Evolutionary conservation across 768 basidiomycete genomes (phyloP), one percentile per base, ranked within the genome.

Genomic region (Pulveroboletus sp.): DNA sequence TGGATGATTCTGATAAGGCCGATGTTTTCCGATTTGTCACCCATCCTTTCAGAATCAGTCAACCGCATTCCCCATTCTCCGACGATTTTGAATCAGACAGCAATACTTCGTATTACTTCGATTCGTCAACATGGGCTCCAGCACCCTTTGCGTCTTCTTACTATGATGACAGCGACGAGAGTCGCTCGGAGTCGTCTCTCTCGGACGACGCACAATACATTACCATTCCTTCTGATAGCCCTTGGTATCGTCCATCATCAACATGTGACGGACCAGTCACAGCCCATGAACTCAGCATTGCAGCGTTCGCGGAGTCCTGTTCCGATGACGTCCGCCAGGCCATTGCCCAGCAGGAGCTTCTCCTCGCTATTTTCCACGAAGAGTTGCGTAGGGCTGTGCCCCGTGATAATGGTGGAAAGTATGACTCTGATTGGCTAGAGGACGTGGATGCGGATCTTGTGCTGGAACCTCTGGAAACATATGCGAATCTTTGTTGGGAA

Each of bases 131-230:
- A 3, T 63, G 66, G 61, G 53, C 55, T 23, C 56, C 63, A 27
- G 54, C 53, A 17, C 34, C 51, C 14, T 48, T 56, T 2, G 12
- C 32, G 22, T 47, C 54, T 24, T 49, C 47, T n/a, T 60, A 50
- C 38, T 47, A 53, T 17, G 55, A 57, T 22, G 55, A 58, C 29
- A 59, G 57, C 14, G 67, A 61, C 20, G 61, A 59, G 24, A 57
- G 50, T 48, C 43, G 3, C 29, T 57, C 60, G 7, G 57, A 46
- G 4, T 60, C 58, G 9, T 50, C 55, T 17, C 31, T 45, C 14
- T 58, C 67, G 31, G 60, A 60, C 22, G 63, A 66, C 38, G 67
- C 63, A 4, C 75, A 77, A 54, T 71, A 72, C 38, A 59, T 76
- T 42, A 65, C 60, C 43, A 73, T 77, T 40, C 64, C 69, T 11